Percentiles rank a stretch among this genome's conserved stretches.
Conservation (phyloP, 2,329 filamentous ascomycete species). For the Parastagonospora nodorum region DNA sequence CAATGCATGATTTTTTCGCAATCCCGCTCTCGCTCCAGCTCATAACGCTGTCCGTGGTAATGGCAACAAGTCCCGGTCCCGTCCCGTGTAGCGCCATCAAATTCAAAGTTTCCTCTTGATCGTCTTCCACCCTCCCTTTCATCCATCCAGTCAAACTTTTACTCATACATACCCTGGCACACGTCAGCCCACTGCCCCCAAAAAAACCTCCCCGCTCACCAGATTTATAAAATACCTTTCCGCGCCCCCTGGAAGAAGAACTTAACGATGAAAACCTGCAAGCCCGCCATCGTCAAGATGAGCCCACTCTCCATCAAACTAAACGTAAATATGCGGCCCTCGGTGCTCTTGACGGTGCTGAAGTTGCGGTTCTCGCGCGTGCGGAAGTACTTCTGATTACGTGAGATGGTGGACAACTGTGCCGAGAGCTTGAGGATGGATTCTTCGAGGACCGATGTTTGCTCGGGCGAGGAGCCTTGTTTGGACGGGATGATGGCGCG, state of each 20-base stretch:
- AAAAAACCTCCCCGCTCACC: neutral
- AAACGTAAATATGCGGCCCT: slow-evolving; percentile 96
- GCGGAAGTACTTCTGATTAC: slow-evolving; percentile 99
- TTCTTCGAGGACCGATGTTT: slow-evolving; percentile 87
- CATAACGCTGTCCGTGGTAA: too few species aligned
- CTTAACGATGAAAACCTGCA: slow-evolving; percentile 95
- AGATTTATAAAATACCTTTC: slow-evolving; percentile 56
- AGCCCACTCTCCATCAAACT: slow-evolving; percentile 89
- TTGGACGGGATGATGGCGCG: slow-evolving; percentile 83
- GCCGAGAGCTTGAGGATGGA: slow-evolving; percentile 93
- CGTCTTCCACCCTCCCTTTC: too few species aligned
- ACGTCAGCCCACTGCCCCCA: slow-evolving; percentile 24
- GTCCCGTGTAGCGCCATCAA: too few species aligned
- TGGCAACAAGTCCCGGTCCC: too few species aligned
- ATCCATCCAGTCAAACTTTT: too few species aligned
- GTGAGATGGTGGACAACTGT: slow-evolving; percentile 89
- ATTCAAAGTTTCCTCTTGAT: too few species aligned
- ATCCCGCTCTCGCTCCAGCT: too few species aligned
- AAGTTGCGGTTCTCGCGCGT: slow-evolving; percentile 99
- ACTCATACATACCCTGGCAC: slow-evolving; percentile 29
- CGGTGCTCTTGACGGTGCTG: slow-evolving; percentile 94
- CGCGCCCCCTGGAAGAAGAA: slow-evolving; percentile 97
- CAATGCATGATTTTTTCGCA: too few species aligned
- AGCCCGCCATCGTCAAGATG: slow-evolving; percentile 91
- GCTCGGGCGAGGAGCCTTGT: slow-evolving; percentile 85